Percentiles rank a stretch among this genome's conserved stretches.
Conservation (phyloP, 2,329 filamentous ascomycete genomes). For the Chalaropsis thielavioides region DNA sequence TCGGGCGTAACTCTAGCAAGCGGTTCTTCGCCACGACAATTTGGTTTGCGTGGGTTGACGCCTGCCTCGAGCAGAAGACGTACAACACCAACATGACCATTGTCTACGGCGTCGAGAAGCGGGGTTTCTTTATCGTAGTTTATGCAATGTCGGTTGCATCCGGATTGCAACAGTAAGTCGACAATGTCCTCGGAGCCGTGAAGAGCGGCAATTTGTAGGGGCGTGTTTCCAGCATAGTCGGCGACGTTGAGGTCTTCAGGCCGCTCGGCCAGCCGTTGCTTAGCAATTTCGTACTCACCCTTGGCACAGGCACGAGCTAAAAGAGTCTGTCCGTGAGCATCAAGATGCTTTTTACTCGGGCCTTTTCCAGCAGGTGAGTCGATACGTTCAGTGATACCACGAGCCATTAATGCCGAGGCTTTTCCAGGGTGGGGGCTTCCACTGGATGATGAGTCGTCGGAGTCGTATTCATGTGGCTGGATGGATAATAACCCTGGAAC, state of each 20-base stretch:
- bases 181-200: conserved; percentile 81
- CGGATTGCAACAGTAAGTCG: conserved; percentile 67
- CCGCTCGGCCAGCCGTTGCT: conserved; percentile 57
- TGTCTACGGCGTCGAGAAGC: conserved; percentile 89
- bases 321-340: conserved; percentile 81
- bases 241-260: conserved; percentile 79
- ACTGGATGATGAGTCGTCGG: conserved; percentile 50
- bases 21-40: conserved; percentile 84
- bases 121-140: conserved; percentile 82
- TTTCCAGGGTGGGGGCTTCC: conserved; percentile 45
- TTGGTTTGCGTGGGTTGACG: conserved; percentile 80
- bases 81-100: conserved; percentile 80
- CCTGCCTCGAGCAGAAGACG: conserved; percentile 70
- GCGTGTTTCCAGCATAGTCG: conserved; percentile 93
- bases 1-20: conserved; percentile 68
- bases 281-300: conserved; percentile 67
- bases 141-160: conserved; percentile 67
- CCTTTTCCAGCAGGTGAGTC: conserved; percentile 54
- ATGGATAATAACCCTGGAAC: conserved; percentile 29
- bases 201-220: conserved; percentile 80
- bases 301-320: conserved; percentile 81
- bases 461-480: conserved; percentile 49
- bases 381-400: conserved; percentile 42
- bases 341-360: conserved; percentile 71
- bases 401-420: conserved; percentile 40